Base-by-base conservation (phyloP, 2,329 filamentous ascomycete genomes). In the Paracamarosporium sp. region DNA sequence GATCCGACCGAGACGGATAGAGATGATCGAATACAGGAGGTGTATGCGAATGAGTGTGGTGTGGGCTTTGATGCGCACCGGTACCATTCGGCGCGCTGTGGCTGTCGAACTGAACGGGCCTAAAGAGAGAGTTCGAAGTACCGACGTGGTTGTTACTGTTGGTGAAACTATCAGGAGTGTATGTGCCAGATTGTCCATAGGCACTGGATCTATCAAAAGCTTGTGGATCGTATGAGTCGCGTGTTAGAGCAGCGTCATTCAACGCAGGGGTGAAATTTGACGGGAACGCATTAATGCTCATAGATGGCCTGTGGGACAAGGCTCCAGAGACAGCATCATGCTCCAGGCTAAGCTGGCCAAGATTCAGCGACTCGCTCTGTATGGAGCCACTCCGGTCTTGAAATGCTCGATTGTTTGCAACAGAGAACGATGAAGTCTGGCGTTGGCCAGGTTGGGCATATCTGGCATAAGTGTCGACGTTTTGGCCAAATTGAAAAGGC, bases 401-500 rank as follows among this genome's bases (percentile, higher is more conserved):
- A 47, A 70, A 76, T 5, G 64, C 40, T 9, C 77, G 72, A 15
- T 74, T 74, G 58, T 80, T 82, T 43, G 76, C 71, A 58, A 83
- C 81, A 5, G 82, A 80, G 56, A 83, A 81, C 0, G 85, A 84
- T 5, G 78, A 69, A 3, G 80, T 78, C 31, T 81, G 80, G 28
- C 36, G 83, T 77, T 71, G 77, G 79, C 70, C 74, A 77, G 53
- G 41, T 47, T 73, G 71, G 4, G 64, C 52, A 43, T 65, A 68
- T 41, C 71, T 68, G 20, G 71, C 54, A 41, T 68, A 75, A 0
- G 62, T 60, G 30, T 77, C 73, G 7, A 61, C 43, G 15, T 62
- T 60, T 36, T 74, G 69, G n/a, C 65, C 61, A 48, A 73, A 78
- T 30, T 71, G 69, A 5, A 73, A 61, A 24, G 73, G 72, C 44